These are phyloP conservation scores for Porcisia deanei DNA, from an alignment of 208 protist genomes.

Conservation along the genomic window DNA sequence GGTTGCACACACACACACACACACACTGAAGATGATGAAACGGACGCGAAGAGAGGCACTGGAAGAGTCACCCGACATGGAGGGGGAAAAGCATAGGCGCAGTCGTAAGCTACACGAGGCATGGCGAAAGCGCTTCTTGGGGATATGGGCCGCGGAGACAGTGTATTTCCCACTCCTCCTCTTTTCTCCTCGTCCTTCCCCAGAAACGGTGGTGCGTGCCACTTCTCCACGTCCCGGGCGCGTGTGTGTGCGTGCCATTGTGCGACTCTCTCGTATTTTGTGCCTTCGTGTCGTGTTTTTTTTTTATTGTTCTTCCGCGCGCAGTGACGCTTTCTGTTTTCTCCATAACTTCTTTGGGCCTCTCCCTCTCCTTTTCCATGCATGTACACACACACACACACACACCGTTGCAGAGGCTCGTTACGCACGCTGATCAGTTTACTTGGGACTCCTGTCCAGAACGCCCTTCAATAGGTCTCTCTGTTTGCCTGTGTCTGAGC, in stretches of 20 bases:
- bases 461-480: background rate
- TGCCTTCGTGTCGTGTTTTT: background rate
- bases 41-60: background rate
- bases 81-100: background rate
- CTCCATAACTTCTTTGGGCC: no score
- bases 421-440: background rate
- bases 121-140: background rate
- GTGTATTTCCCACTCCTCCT: background rate
- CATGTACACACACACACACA: background rate
- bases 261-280: slow-evolving; percentile 7
- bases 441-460: background rate
- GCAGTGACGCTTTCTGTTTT: no score
- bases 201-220: background rate
- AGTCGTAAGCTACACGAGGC: background rate
- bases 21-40: background rate
- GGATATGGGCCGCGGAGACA: background rate
- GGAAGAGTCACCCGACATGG: background rate
- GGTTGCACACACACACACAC: background rate
- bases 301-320: background rate
- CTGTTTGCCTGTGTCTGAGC: no score
- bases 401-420: no score
- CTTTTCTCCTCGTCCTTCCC: background rate
- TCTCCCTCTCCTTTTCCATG: background rate
- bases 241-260: background rate
- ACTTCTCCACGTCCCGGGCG: background rate